Percentiles rank a stretch among this genome's conserved stretches.
Evolutionary conservation across 2,329 filamentous ascomycete genomes (phyloP).

Genomic region (Tolypocladium paradoxum): DNA sequence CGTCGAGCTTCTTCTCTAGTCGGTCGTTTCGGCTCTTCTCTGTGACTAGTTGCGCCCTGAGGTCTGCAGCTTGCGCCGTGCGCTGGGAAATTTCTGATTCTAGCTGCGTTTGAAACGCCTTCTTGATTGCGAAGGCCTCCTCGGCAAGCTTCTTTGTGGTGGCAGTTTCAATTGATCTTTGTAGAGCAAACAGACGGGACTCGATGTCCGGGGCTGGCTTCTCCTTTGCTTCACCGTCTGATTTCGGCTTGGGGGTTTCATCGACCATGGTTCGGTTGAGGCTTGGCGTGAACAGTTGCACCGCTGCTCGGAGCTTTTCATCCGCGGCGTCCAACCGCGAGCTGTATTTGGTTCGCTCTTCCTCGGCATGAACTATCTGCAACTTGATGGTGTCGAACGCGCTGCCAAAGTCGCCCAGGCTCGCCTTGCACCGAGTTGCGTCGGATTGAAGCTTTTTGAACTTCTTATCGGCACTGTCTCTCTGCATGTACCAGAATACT

Average conservation of each 20-base stretch:
- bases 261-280: not conserved
- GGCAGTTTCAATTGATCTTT: not conserved
- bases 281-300: not conserved
- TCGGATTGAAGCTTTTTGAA: conserved; percentile 8
- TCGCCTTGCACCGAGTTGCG: conserved; percentile 6
- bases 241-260: not conserved
- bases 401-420: conserved; percentile 12
- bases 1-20: conserved; percentile 15
- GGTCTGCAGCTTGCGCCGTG: conserved; percentile 1
- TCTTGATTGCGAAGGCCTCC: not conserved
- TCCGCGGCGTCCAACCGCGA: conserved; percentile 4
- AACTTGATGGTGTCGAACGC: conserved; percentile 8
- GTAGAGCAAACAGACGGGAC: not conserved
- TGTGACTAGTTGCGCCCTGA: conserved; percentile 1
- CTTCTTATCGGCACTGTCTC: conserved; percentile 8
- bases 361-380: conserved; percentile 6
- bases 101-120: not conserved
- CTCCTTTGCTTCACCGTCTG: not conserved
- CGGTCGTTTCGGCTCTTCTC: conserved; percentile 5
- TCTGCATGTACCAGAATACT: conserved; percentile 8
- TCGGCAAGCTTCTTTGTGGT: not conserved
- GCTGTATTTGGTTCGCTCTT: conserved; percentile 4
- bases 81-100: conserved; percentile 1
- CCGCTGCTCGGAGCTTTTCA: conserved; percentile 1
- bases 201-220: not conserved